phyloP scores from a whole-genome alignment of 164 flowering plant species.

The Platanus orientalis region DNA sequence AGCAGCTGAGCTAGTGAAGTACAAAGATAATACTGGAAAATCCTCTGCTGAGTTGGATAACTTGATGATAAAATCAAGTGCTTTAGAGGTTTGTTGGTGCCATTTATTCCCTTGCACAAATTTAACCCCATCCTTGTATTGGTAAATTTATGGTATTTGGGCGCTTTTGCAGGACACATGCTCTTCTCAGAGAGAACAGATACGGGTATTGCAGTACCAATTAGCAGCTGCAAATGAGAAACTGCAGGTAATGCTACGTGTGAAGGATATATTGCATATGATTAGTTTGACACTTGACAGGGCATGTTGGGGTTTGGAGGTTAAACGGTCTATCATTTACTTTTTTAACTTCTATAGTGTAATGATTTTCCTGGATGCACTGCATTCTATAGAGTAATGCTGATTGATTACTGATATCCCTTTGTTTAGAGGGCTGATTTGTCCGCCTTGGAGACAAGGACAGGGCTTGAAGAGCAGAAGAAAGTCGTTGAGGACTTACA shows the following conservation, averaged over 20 bases:
- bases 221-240: conserved; percentile 57
- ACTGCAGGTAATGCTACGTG: conserved; percentile 45
- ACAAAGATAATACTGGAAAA: conserved; percentile 48
- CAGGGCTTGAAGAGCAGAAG: conserved; percentile 58
- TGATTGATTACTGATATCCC: background rate
- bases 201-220: conserved; percentile 49
- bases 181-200: conserved; percentile 46
- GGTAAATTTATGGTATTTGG: background rate
- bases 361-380: background rate
- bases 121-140: background rate
- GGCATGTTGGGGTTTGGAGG: too few relatives aligned
- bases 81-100: conserved; percentile 53
- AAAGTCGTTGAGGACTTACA: conserved; percentile 47
- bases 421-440: conserved; percentile 52
- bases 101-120: background rate
- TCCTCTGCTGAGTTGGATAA: conserved; percentile 42
- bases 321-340: too few relatives aligned
- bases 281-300: too few relatives aligned
- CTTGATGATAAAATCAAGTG: conserved; percentile 36
- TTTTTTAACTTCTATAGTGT: background rate
- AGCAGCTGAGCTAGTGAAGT: conserved; percentile 37
- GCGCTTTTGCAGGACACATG: conserved; percentile 51
- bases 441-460: conserved; percentile 47
- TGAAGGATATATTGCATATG: too few relatives aligned
- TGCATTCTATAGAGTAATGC: background rate